Base-by-base conservation (phyloP, 768 basidiomycete species). In the Grammothele lineata region DNA sequence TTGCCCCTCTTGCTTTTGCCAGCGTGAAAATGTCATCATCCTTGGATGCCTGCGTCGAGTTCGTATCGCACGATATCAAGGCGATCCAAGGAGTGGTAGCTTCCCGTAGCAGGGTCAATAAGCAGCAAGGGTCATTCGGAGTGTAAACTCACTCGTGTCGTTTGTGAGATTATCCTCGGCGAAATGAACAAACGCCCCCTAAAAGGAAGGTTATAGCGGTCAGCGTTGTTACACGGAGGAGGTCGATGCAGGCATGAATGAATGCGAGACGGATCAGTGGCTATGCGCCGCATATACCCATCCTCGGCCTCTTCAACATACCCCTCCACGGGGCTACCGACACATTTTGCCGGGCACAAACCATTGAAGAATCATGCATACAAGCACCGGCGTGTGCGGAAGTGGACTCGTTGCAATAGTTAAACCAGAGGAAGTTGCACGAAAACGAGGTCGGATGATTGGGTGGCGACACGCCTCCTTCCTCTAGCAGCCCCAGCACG, bases 81-180 rank as follows among this genome's bases (percentile, higher is more conserved):
- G 93, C 93, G 57, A 96, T 87, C 92, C 92, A 96, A 3, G 93
- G 91, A 0, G 92, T 89, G 5, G 68, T 72, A 3, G 87, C 85
- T 41, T 7, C 9, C 35, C 18, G 40, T 21, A 23, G 6, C n/a
- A 17, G 35, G 15, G n/a, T 8, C 92, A 96, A 3, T 92, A 91
- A 0, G 92, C 88, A 5, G 68, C 72, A 3, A 87, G 85, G 38
- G 9, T 9, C 35, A 17, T 37, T 21, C 19, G 6, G 6, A 17
- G 35, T 6, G n/a, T 8, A 32, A 6, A 59, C 80, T 55, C 66
- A 68, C 80, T 76, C 35, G 72, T 76, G 24, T 66, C 62, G 47
- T 73, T 70, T 22, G 66, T 68, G 10, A 73, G 70, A 43, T 65
- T 67, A 22, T 73, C 70, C 60, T 92, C 92, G 0, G 82, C 77